Base-by-base conservation (phyloP, 2,329 filamentous ascomycete species). In the Spiromastix sp. region DNA sequence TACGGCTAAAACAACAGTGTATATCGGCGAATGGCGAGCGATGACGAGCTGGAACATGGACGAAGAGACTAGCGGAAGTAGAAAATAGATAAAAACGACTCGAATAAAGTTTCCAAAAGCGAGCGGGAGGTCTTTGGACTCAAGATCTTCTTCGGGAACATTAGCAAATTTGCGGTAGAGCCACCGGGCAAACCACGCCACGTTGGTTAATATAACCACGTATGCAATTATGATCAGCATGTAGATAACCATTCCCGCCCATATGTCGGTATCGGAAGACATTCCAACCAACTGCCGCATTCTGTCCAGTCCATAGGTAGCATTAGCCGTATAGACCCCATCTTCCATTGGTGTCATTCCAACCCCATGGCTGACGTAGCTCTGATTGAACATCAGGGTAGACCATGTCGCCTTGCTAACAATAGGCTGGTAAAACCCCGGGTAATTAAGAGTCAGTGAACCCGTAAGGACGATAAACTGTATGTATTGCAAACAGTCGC, bases 401-500 rank as follows among this genome's bases (percentile, higher is more conserved):
- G 89, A 91, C 91, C 91, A 98, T 25, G 81, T 77, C 10, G 74
- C 81, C 56, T 89, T 84, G 57, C 87, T 93, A 38, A 89, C 75
- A 5, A 85, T 81, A 4, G 91, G 91, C 54, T 94, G 89, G 55
- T 86, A 98, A 55, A 83, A 98, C 8, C 91, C 91, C 1, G 91
- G 91, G 51, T 96, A 98, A 46, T 80, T 77, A 43, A 98, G 67
- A 5, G 81, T 85, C 39, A 98, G 67, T 24, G 81, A 79, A n/a
- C 89, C 89, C 0, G 86, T 91, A 39, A 98, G 64, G 15, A 84
- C 79, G 36, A 91, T 71, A 49, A 94, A 98, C 54, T 98, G 91
- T 12, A 98, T 83, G 56, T 98, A 96, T 59, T 96, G 87, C 37
- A 98, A 69, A 52, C 91, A 98, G 55, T 98, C 91, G 5, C 85